Base-by-base conservation (phyloP, 2,329 filamentous ascomycete genomes). In the Ophiostoma piceae region DNA sequence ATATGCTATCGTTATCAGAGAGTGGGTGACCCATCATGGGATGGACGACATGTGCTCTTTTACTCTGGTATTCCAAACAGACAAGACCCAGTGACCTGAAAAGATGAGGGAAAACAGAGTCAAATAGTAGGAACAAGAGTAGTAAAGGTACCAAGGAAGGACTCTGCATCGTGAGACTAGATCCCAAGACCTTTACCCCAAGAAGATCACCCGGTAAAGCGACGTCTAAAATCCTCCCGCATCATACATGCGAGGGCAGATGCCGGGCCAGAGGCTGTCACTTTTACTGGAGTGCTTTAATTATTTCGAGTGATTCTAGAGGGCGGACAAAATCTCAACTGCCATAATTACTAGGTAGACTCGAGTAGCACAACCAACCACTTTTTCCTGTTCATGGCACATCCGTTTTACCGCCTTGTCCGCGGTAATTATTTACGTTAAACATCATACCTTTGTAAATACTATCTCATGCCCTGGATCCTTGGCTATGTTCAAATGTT, bases 181-280 rank as follows among this genome's bases (percentile, higher is more conserved):
- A 26, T 57, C n/a, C 7, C 51, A 57, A 26, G n/a, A 26, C 22
- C 51, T 26, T 12, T 57, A 11, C 51, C n/a, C 51, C 51, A 26
- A 57, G 51, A 26, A 57, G 51, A 57, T 57, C 51, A 57, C 51
- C n/a, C 51, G 51, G 22, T n/a, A 57, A 57, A 57, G n/a, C 22
- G n/a, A 62, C 57, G 57, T 62, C 57, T 62, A 16, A 26, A 62
- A 62, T 62, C 57, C 26, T 62, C 8, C 57, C 57, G 57, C 26
- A 32, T 62, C 12, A 26, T 35, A 32, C 57, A 62, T 19, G 57
- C 57, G 26, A 62, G 57, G 54, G 22, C 6, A 14, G 57, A 62
- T 62, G 51, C 57, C 14, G 26, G 57, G 57, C 32, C 5, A 16
- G 8, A 22, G 47, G n/a, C 4, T 26, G n/a, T 57, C 9, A 22